Conservation (phyloP, 305 asterid species). For the Solanum chacoense region DNA sequence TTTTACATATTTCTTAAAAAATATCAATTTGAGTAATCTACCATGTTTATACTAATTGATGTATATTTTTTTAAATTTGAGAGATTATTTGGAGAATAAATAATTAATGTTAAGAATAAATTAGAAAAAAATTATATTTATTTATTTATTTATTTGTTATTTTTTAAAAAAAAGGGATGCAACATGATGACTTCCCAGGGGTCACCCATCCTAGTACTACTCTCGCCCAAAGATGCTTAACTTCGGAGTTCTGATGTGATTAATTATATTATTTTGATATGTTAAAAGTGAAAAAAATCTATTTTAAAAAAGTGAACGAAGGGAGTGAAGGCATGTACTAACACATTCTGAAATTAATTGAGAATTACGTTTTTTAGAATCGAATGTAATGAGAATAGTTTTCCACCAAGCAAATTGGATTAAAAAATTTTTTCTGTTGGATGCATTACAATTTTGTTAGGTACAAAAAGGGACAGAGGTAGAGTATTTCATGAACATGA, state of each 20-base stretch:
- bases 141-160: too few species aligned
- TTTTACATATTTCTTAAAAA: background rate
- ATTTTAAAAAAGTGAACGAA: too few species aligned
- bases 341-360: background rate
- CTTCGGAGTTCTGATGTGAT: constrained; percentile 15
- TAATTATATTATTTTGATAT: too few species aligned
- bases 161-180: background rate
- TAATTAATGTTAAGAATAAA: too few species aligned
- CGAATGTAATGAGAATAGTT: background rate
- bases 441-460: background rate
- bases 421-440: background rate
- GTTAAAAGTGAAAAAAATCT: too few species aligned
- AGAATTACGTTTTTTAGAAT: background rate
- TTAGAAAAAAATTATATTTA: too few species aligned
- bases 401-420: background rate
- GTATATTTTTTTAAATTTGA: background rate
- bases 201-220: constrained; percentile 26
- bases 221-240: constrained; percentile 27
- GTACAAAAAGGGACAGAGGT: background rate
- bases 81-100: background rate
- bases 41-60: background rate
- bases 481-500: background rate
- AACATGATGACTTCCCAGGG: constrained; percentile 17
- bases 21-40: background rate
- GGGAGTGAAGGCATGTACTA: background rate